Percentiles rank a stretch among this genome's conserved stretches.
phyloP scores from a whole-genome alignment of 208 protist genomes.

The Wallacemonas sp. region DNA sequence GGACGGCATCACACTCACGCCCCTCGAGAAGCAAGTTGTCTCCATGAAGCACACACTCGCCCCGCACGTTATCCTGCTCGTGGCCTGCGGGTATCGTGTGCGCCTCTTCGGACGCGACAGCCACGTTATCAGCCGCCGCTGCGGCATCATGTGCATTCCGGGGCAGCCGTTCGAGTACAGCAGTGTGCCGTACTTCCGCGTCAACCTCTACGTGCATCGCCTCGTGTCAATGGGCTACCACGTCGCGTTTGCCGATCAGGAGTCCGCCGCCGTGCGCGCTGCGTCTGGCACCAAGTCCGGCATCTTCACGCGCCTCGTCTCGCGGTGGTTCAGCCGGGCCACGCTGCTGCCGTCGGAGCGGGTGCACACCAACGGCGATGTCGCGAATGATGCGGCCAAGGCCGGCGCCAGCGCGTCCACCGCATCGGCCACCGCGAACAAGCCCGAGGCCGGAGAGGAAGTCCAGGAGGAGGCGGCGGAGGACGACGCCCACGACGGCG shows the following conservation, averaged over 20 bases:
- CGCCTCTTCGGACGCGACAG: conserved; percentile 87
- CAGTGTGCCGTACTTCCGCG: conserved; percentile 77
- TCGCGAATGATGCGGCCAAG: conserved; percentile 14
- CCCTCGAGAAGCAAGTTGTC: conserved; percentile 83
- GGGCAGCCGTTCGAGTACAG: conserved; percentile 83
- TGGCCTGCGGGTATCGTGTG: conserved; percentile 87
- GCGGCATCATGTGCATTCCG: conserved; percentile 86
- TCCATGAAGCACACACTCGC: conserved; percentile 54
- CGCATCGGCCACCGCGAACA: background rate
- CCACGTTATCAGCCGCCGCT: conserved; percentile 76
- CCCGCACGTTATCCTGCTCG: conserved; percentile 66
- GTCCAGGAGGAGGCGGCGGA: background rate
- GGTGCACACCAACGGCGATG: conserved; percentile 37
- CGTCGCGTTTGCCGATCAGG: conserved; percentile 87
- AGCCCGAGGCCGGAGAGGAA: background rate
- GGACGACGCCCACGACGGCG: conserved; percentile 6
- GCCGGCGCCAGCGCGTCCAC: background rate
- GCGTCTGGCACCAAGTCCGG: conserved; percentile 55
- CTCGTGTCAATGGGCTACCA: conserved; percentile 91
- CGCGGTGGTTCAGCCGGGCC: conserved; percentile 77
- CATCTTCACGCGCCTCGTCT: conserved; percentile 75
- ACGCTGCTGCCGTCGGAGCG: conserved; percentile 80
- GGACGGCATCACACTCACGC: conserved; percentile 54
- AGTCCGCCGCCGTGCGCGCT: conserved; percentile 82
- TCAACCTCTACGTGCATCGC: conserved; percentile 79